These are phyloP conservation scores for Tolypocladium nubicola DNA, from an alignment of 2,329 filamentous ascomycete genomes.

Conservation along the genomic window DNA sequence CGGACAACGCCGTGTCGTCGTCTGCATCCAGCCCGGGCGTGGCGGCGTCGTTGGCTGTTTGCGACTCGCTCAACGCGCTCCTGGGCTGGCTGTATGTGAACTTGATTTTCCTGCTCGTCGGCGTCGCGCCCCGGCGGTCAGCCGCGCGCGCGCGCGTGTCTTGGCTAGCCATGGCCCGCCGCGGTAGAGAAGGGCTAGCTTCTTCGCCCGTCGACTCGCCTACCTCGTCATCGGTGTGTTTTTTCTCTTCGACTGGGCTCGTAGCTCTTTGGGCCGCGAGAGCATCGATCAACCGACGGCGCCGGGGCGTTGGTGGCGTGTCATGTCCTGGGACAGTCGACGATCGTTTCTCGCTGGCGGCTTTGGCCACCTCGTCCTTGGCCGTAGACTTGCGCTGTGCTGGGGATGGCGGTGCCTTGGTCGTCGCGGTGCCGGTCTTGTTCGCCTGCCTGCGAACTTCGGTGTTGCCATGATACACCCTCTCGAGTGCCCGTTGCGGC, in stretches of 20 bases:
- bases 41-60: slow-evolving; percentile 12
- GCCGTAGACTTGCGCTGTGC: neutral
- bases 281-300: slow-evolving; percentile 8
- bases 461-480: neutral
- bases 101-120: slow-evolving; percentile 20
- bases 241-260: neutral
- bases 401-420: neutral
- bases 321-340: neutral
- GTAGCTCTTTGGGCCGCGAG: slow-evolving; percentile 5
- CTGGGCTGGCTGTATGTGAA: slow-evolving; percentile 24
- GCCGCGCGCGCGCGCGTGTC: slow-evolving; percentile 11
- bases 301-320: neutral
- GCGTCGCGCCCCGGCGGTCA: slow-evolving; percentile 13
- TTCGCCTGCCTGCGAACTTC: neutral
- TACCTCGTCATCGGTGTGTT: neutral
- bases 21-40: slow-evolving; percentile 2
- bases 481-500: neutral
- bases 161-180: neutral
- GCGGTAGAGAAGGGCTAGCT: neutral
- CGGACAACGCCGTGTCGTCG: slow-evolving; percentile 12
- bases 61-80: slow-evolving; percentile 16
- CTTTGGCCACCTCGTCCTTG: neutral
- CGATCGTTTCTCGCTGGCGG: neutral
- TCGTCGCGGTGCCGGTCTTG: neutral
- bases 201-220: neutral